Conservation (phyloP, 306 rosid species). For the Ammopiptanthus mongolicus region DNA sequence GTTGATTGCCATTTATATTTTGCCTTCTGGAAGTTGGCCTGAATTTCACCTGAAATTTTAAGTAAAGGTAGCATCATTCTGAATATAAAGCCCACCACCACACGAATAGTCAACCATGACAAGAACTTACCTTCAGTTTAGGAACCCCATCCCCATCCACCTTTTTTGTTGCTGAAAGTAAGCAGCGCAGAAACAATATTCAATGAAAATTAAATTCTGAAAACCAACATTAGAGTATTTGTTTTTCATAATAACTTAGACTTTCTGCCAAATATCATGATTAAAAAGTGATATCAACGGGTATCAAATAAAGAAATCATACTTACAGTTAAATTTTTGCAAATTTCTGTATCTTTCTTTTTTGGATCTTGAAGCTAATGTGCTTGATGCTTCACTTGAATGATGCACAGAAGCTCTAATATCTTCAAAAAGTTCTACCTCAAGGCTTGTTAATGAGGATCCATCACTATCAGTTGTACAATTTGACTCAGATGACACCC, state of each 20-base stretch:
- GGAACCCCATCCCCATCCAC: slow-evolving; percentile 16
- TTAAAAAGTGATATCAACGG: background rate
- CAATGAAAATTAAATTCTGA: background rate
- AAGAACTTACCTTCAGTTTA: slow-evolving; percentile 34
- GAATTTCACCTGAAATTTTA: slow-evolving; percentile 35
- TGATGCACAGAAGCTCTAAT: slow-evolving; percentile 16
- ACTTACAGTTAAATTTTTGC: slow-evolving; percentile 14
- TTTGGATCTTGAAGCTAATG: slow-evolving; percentile 16
- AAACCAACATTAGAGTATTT: background rate
- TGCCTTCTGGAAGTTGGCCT: slow-evolving; percentile 18
- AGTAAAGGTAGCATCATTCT: background rate
- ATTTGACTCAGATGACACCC: slow-evolving; percentile 40
- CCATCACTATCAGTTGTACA: slow-evolving; percentile 24
- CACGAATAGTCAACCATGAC: background rate
- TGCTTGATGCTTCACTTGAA: background rate
- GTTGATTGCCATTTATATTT: slow-evolving; percentile 5
- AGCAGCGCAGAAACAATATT: background rate
- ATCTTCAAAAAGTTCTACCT: slow-evolving; percentile 50
- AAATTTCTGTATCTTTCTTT: slow-evolving; percentile 17
- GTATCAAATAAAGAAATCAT: background rate
- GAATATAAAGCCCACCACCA: background rate
- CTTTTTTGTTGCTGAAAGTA: slow-evolving; percentile 38
- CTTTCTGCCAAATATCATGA: background rate
- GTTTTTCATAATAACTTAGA: background rate
- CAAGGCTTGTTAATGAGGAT: slow-evolving; percentile 48